Conservation (phyloP, 2,329 filamentous ascomycete genomes). For the Neospermospora avenae region DNA sequence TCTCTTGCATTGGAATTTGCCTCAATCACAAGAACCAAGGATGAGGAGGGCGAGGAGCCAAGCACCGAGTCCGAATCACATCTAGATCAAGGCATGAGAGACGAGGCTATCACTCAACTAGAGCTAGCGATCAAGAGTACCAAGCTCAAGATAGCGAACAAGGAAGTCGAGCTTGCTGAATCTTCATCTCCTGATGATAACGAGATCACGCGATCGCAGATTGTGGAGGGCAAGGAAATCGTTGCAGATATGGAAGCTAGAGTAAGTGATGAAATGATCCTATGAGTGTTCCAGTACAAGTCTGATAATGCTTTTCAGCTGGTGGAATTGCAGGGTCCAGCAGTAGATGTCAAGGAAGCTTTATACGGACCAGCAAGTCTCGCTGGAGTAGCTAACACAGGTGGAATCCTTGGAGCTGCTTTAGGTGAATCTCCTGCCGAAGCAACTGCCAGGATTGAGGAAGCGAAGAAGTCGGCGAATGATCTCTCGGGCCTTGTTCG, state of each 20-base stretch:
- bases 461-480: conserved; percentile 70
- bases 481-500: conserved; percentile 69
- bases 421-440: conserved; percentile 60
- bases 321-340: conserved; percentile 63
- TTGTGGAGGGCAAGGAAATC: conserved; percentile 74
- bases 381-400: conserved; percentile 39
- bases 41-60: conserved; percentile 38
- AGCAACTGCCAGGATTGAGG: conserved; percentile 62
- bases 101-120: conserved; percentile 68
- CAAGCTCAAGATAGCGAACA: conserved; percentile 65
- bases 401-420: conserved; percentile 61
- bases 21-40: conserved; percentile 64
- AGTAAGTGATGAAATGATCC: too few relatives aligned
- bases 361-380: conserved; percentile 47
- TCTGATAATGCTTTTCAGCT: conserved; percentile 42
- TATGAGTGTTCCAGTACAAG: not conserved
- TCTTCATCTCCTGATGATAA: conserved; percentile 64
- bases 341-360: conserved; percentile 54
- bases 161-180: conserved; percentile 63
- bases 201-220: conserved; percentile 57
- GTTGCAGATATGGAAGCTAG: conserved; percentile 75
- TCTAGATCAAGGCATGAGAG: conserved; percentile 66
- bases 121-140: conserved; percentile 72
- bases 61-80: conserved; percentile 41
- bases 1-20: conserved; percentile 93